Percentiles rank a stretch among this genome's conserved stretches.
Evolutionary conservation across 352 stramenopile genomes (phyloP).

Genomic region (Phytophthora sojae): DNA sequence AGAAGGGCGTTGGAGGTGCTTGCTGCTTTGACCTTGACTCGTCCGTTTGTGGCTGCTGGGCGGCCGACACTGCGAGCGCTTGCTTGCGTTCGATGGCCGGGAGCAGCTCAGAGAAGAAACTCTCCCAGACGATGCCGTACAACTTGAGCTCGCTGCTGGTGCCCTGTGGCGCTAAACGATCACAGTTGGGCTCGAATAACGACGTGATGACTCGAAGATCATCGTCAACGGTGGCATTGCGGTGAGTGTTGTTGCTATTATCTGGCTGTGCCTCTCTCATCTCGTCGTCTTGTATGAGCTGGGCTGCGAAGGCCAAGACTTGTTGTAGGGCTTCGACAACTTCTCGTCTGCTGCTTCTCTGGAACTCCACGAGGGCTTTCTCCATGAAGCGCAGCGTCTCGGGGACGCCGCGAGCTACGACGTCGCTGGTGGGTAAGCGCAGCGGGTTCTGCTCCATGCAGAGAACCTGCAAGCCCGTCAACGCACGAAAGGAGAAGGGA

Average conservation of each 20-base stretch:
- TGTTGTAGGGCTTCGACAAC: slow-evolving; percentile 58
- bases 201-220: slow-evolving; percentile 45
- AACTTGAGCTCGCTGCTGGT: slow-evolving; percentile 52
- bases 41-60: background rate
- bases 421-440: slow-evolving; percentile 53
- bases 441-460: slow-evolving; percentile 75
- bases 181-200: slow-evolving; percentile 57
- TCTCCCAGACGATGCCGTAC: slow-evolving; percentile 65
- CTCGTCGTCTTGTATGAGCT: slow-evolving; percentile 19
- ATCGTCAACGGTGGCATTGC: background rate
- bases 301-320: slow-evolving; percentile 46
- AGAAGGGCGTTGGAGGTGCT: slow-evolving; percentile 16
- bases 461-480: slow-evolving; percentile 42
- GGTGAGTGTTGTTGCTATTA: background rate
- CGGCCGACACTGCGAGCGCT: background rate
- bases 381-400: slow-evolving; percentile 67
- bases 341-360: slow-evolving; percentile 50
- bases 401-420: slow-evolving; percentile 53
- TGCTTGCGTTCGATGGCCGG: slow-evolving; percentile 53
- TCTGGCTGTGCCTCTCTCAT: background rate
- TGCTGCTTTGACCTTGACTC: background rate
- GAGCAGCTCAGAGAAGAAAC: slow-evolving; percentile 55
- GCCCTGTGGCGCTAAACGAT: slow-evolving; percentile 40
- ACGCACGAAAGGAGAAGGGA: slow-evolving; percentile 62
- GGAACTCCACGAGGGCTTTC: slow-evolving; percentile 55